Evolutionary conservation across 768 basidiomycete genomes (phyloP), one percentile per base, ranked within the genome.

Genomic region (Gloeostereum incarnatum): DNA sequence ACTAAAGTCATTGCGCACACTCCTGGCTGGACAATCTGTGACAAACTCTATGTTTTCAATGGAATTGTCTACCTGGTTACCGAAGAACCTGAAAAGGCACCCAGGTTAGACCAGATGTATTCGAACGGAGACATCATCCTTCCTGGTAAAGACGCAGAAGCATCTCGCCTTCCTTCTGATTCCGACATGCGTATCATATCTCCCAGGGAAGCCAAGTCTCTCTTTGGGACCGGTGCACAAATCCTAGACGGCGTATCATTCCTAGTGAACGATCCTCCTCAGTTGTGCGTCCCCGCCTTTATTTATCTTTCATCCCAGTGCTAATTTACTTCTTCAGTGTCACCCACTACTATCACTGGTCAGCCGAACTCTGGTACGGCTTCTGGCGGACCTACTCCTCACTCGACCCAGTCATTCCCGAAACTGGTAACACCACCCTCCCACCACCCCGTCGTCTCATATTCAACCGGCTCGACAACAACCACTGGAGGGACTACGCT

Each of bases 271-370:
- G 92, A 94, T 44, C 78, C 84, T 4, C 71, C 75, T 13, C 90
- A 96, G 67, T 96, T 78, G 83, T 86, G 53, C 42, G 78, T 64
- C 32, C n/a, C n/a, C n/a, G n/a, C n/a, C 35, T 39, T 37, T 41
- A 1, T n/a, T 17, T 17, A n/a, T 14, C 33, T 19, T 35, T 25
- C n/a, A 29, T 41, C 26, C 38, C 18, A 39, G 31, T 42, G 24
- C 37, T 36, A 6, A 42, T 33, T 16, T 16, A 9, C 39, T 35
- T 21, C 37, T 6, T 19, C 33, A 89, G 86, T 60, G 71, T 94
- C 40, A 85, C 83, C 1, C 91, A 94, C 58, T 94, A 93, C 55
- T 94, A 91, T 55, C 91, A 97, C 51, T 92, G 86, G 76, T 76
- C 83, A 22, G 91, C 92, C 3, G 92, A 97, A 53, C 73, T 92